These are phyloP conservation scores for Chytriomyces sp. DNA, from an alignment of 192 early-diverging fungal genomes.

Conservation along the genomic window DNA sequence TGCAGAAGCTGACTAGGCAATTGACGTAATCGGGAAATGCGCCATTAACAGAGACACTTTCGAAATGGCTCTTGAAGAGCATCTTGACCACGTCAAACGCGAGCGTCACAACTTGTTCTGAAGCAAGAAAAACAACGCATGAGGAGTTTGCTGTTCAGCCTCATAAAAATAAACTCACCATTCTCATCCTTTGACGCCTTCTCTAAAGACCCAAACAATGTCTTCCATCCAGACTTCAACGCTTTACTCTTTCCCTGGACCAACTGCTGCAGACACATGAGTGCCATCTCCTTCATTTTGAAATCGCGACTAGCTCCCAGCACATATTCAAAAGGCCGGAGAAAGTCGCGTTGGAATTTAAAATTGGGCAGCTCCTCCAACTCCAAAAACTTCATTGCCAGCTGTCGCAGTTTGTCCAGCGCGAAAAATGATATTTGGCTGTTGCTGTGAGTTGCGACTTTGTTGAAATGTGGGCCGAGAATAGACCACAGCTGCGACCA, in stretches of 20 bases:
- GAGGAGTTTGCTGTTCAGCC: conserved; percentile 46
- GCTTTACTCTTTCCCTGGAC: conserved; percentile 56
- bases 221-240: conserved; percentile 63
- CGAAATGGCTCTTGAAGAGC: conserved; percentile 66
- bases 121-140: conserved; percentile 44
- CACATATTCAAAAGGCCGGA: conserved; percentile 84
- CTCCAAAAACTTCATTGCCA: conserved; percentile 94
- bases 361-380: conserved; percentile 94
- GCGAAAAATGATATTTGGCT: conserved; percentile 88
- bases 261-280: conserved; percentile 61
- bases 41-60: conserved; percentile 63
- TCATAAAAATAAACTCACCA: conserved; percentile 32
- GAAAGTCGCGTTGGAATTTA: conserved; percentile 96
- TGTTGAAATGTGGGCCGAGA: conserved; percentile 77
- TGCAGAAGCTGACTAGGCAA: conserved; percentile 63
- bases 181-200: conserved; percentile 61
- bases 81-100: conserved; percentile 76
- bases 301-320: conserved; percentile 74
- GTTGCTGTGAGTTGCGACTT: conserved; percentile 84
- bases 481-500: conserved; percentile 92
- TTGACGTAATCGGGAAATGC: conserved; percentile 55
- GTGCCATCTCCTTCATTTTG: conserved; percentile 77
- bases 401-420: conserved; percentile 87
- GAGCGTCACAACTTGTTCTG: conserved; percentile 63
- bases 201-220: conserved; percentile 61